These are phyloP conservation scores for Exobasidium rhododendri DNA, from an alignment of 1,284 basidiomycete species.

Conservation along the genomic window DNA sequence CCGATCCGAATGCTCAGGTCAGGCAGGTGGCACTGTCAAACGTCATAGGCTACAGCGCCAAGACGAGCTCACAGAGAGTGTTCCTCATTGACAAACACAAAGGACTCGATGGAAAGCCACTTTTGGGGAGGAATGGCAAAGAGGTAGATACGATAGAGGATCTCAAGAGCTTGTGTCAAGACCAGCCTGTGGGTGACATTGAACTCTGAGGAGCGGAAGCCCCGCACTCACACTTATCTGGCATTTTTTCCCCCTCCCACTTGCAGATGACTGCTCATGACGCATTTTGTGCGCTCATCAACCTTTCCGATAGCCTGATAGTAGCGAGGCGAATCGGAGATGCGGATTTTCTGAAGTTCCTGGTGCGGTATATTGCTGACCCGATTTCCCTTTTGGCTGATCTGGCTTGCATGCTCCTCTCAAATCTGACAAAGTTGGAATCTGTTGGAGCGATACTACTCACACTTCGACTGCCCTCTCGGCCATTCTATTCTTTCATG, in stretches of 20 bases:
- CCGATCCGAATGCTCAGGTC: slow-evolving; percentile 80
- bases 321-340: slow-evolving; percentile 70
- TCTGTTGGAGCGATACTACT: slow-evolving; percentile 68
- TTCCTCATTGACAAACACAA: slow-evolving; percentile 42
- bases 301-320: slow-evolving; percentile 80
- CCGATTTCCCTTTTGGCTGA: slow-evolving; percentile 85
- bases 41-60: slow-evolving; percentile 60
- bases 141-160: slow-evolving; percentile 58
- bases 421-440: slow-evolving; percentile 82
- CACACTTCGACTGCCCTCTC: slow-evolving; percentile 58
- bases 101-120: slow-evolving; percentile 32
- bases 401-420: slow-evolving; percentile 91
- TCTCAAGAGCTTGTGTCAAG: slow-evolving; percentile 77
- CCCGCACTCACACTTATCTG: neutral
- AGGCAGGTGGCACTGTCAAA: slow-evolving; percentile 81
- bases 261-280: slow-evolving; percentile 74
- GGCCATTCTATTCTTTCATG: slow-evolving; percentile 48
- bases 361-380: slow-evolving; percentile 87
- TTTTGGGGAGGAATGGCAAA: slow-evolving; percentile 39
- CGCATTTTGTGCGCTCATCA: slow-evolving; percentile 88
- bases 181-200: slow-evolving; percentile 60
- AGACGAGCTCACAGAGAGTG: slow-evolving; percentile 34
- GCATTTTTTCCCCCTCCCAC: neutral
- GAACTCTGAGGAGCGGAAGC: slow-evolving; percentile 11
- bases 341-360: slow-evolving; percentile 71